A percentile compares a stretch with the other conserved stretches of the same genome.
phyloP scores from a whole-genome alignment of 257 asterid genomes.

The Forsythia suspensa region DNA sequence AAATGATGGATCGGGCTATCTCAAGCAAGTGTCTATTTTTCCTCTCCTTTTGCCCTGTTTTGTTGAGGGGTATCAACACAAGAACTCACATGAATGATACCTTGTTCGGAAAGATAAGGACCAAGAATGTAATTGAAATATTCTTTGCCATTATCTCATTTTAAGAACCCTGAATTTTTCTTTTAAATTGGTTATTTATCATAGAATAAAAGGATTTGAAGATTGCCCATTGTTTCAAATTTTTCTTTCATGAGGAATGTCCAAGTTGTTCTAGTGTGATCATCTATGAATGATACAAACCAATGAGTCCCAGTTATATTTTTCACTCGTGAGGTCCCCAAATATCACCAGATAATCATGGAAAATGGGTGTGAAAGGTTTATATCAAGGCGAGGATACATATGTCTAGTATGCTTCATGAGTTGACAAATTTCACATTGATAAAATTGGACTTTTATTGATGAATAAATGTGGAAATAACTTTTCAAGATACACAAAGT shows the following conservation, averaged over 20 bases:
- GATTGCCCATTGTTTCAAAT: not conserved
- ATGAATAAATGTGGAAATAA: not conserved
- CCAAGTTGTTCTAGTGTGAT: not conserved
- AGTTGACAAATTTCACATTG: not conserved
- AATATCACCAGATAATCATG: not conserved
- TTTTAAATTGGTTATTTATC: not conserved
- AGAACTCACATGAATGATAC: not conserved
- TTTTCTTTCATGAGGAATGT: constrained; percentile 2
- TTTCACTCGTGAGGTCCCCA: not conserved
- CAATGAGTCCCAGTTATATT: not conserved
- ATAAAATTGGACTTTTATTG: not conserved
- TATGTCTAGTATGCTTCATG: not conserved
- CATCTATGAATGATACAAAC: not conserved
- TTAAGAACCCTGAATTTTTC: not conserved
- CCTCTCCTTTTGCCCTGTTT: not conserved
- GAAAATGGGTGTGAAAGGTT: not conserved
- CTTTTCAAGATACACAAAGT: not conserved
- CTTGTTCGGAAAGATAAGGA: not conserved
- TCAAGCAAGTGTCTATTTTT: not conserved
- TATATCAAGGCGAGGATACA: not conserved
- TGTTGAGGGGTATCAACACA: not conserved
- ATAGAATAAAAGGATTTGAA: not conserved
- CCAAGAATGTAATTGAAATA: not conserved
- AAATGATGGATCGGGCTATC: not conserved
- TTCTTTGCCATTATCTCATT: not conserved